Evolutionary conservation across 2,329 filamentous ascomycete genomes (phyloP), one percentile per base, ranked within the genome.

Genomic region (Sclerotinia sclerotiorum): DNA sequence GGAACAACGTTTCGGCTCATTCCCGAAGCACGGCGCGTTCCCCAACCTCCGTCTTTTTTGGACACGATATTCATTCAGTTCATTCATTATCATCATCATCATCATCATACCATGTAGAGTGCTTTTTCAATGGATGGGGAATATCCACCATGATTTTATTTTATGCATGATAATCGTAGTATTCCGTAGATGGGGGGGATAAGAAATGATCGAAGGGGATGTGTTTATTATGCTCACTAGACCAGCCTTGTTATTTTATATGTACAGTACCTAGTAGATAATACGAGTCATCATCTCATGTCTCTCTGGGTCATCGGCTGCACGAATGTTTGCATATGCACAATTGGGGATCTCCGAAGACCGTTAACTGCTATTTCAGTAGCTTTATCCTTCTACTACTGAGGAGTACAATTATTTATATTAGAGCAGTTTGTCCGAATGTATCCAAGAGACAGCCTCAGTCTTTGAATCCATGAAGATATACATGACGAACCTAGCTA

Each of bases 1-100:
- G 58, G 58, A 61, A 61, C 58, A 29, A 48, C 39, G 39, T 42
- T 42, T 42, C 39, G 39, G 39, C 39, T 42, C 39, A 42, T 42
- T 42, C 39, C 27, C 27, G 19, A 48, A 48, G 42, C 58, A n/a
- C n/a, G 19, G 58, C 58, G 44, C 27, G 42, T 61, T 49, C 46
- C 58, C 60, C 60, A 62, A 39, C 60, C 60, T 62, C 60, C 46
- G 46, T 29, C 32, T 62, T 62, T 60, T 51, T 51, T 21, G 24
- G 13, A 52, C 49, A 52, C 49, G 49, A 52, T 32, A 17, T 32
- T 19, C 6, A 35, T 35, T 35, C 7, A 10, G 35, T 10, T 35
- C 35, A 10, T 35, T 35, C 35, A 35, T 8, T 8, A 35, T 35
- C 32, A 32, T 32, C 29, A 29, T 29, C 51, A 6, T 52, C 10